phyloP scores from a whole-genome alignment of 1,139 yeast species.

The Saccharomycopsis hybrid region DNA sequence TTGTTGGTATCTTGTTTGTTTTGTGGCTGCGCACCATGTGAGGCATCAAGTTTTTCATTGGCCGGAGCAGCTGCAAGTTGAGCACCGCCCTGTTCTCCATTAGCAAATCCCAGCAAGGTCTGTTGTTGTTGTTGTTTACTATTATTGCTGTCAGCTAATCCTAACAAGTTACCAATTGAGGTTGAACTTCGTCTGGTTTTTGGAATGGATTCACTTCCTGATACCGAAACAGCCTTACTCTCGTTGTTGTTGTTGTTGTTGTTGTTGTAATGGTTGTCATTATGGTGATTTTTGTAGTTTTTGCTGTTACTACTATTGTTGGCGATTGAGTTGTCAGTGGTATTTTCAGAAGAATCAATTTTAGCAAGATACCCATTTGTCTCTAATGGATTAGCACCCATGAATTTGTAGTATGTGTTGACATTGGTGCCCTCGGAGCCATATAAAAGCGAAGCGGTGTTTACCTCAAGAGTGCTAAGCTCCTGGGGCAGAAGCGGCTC shows the following conservation, averaged over 20 bases:
- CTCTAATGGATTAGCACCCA: conserved; percentile 17
- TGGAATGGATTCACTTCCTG: background rate
- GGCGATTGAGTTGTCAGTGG: background rate
- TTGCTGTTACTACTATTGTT: background rate
- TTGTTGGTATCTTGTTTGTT: no score
- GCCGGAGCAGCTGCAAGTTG: no score
- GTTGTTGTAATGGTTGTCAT: background rate
- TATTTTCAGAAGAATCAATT: no score
- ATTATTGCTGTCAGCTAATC: background rate
- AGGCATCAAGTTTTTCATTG: no score
- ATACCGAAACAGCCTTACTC: background rate
- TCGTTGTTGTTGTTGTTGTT: background rate
- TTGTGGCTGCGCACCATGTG: no score
- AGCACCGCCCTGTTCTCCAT: no score
- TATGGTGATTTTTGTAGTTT: background rate
- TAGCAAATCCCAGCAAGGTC: background rate
- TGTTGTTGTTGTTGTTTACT: background rate
- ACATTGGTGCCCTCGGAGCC: conserved; percentile 14
- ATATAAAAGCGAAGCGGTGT: conserved; percentile 12
- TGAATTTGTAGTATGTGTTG: conserved; percentile 17
- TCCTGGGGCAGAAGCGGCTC: conserved; percentile 17
- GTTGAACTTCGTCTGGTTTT: conserved; percentile 2
- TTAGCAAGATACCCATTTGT: no score
- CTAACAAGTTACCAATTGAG: conserved; percentile 4
- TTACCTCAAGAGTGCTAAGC: conserved; percentile 8